Conservation (phyloP, 2,329 filamentous ascomycete species). For the Stachybotrys echinatus region DNA sequence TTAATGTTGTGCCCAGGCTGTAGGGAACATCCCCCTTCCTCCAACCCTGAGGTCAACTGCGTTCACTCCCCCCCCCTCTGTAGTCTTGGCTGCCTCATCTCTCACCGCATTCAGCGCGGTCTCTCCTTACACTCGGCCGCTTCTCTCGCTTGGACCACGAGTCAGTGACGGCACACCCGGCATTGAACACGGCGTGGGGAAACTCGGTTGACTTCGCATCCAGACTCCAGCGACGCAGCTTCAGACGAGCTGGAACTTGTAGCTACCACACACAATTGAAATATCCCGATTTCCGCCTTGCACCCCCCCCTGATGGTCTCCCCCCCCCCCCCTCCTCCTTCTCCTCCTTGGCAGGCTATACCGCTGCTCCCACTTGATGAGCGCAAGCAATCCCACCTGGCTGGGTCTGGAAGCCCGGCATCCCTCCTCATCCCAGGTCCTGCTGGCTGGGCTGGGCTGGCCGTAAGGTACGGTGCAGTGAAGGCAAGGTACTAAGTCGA, state of each 20-base stretch:
- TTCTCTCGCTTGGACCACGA: slow-evolving; percentile 20
- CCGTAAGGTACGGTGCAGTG: too few relatives aligned
- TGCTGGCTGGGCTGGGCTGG: not conserved
- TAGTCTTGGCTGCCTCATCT: not conserved
- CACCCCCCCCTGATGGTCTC: too few relatives aligned
- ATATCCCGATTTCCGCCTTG: not conserved
- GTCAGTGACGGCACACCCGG: slow-evolving; percentile 24
- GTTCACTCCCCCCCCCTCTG: not conserved
- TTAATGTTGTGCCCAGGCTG: too few relatives aligned
- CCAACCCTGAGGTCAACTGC: not conserved
- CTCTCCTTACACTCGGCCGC: slow-evolving; percentile 13
- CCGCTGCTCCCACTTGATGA: not conserved
- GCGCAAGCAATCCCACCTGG: not conserved
- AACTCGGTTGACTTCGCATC: slow-evolving; percentile 20
- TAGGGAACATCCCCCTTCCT: too few relatives aligned
- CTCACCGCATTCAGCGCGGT: not conserved
- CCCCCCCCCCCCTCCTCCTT: not conserved
- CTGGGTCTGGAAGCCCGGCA: not conserved
- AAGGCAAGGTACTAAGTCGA: too few relatives aligned
- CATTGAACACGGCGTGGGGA: slow-evolving; percentile 21
- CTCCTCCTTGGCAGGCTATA: not conserved
- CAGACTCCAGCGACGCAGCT: too few relatives aligned
- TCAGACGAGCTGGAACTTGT: not conserved
- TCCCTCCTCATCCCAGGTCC: not conserved
- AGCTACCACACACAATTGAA: not conserved